Evolutionary conservation across 164 flowering plant genomes (phyloP).

Genomic region (Paratinospora sagittata): DNA sequence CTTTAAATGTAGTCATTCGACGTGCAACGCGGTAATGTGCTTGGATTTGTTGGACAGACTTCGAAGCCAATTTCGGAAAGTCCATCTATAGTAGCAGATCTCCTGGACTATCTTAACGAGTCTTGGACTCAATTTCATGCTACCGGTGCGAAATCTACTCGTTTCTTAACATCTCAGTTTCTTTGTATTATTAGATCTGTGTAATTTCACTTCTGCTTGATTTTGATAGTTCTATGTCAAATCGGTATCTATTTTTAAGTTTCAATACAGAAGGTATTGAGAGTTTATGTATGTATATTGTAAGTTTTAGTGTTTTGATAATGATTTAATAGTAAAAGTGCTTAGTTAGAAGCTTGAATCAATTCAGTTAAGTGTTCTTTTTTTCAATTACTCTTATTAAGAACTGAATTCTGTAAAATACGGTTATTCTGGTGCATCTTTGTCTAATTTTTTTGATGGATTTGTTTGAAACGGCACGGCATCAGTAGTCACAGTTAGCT

Average conservation of each 20-base stretch:
- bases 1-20: neutral
- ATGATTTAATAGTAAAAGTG: neutral
- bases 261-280: too few species aligned
- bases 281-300: too few species aligned
- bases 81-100: slow-evolving; percentile 63
- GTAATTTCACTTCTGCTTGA: too few species aligned
- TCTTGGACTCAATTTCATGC: slow-evolving; percentile 98
- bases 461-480: too few species aligned
- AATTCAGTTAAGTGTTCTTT: too few species aligned
- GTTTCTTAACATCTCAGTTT: neutral
- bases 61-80: slow-evolving; percentile 17
- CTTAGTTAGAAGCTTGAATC: neutral
- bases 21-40: neutral
- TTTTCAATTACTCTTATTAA: neutral
- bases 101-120: slow-evolving; percentile 81
- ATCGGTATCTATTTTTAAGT: too few species aligned
- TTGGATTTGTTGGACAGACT: slow-evolving; percentile 8
- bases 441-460: too few species aligned
- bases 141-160: slow-evolving; percentile 42
- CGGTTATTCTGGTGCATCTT: neutral
- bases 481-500: neutral
- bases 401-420: neutral
- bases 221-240: neutral
- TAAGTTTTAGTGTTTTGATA: neutral
- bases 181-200: too few species aligned